These are phyloP conservation scores for Allium cepa DNA, from an alignment of 106 monocot species.

Conservation along the genomic window DNA sequence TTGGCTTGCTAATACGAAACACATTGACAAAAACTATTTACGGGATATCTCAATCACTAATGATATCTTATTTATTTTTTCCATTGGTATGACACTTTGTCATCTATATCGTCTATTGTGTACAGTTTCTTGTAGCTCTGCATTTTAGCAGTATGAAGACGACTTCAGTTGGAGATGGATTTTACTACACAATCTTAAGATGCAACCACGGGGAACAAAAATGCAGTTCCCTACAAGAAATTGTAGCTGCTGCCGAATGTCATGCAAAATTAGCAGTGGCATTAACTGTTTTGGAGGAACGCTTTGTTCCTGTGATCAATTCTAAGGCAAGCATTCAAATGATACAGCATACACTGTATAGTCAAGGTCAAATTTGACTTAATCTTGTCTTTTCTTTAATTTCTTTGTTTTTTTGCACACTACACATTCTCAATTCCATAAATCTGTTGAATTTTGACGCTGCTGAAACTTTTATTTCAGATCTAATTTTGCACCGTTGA, in stretches of 20 bases:
- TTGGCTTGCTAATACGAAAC: neutral
- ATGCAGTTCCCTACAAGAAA: conserved; percentile 33
- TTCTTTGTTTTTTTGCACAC: too few species aligned
- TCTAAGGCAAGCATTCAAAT: conserved; percentile 59
- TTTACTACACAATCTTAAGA: conserved; percentile 59
- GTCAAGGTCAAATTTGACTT: conserved; percentile 53
- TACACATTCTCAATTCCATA: too few species aligned
- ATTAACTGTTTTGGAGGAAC: conserved; percentile 68
- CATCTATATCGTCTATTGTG: neutral
- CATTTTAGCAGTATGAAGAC: conserved; percentile 45
- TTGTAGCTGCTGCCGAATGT: conserved; percentile 56
- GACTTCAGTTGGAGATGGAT: conserved; percentile 41
- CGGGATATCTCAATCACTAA: too few species aligned
- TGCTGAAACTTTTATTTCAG: conserved; percentile 27
- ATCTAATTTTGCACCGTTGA: conserved; percentile 30
- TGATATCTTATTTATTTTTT: too few species aligned
- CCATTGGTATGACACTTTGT: too few species aligned
- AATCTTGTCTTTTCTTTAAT: too few species aligned
- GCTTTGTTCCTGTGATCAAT: conserved; percentile 74
- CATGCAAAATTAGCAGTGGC: conserved; percentile 83
- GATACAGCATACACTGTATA: conserved; percentile 69
- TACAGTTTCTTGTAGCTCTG: conserved; percentile 52
- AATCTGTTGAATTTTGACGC: too few species aligned
- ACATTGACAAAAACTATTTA: too few species aligned
- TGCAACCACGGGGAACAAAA: conserved; percentile 50